These are phyloP conservation scores for Leccinum boreale DNA, from an alignment of 768 basidiomycete genomes.

Conservation along the genomic window DNA sequence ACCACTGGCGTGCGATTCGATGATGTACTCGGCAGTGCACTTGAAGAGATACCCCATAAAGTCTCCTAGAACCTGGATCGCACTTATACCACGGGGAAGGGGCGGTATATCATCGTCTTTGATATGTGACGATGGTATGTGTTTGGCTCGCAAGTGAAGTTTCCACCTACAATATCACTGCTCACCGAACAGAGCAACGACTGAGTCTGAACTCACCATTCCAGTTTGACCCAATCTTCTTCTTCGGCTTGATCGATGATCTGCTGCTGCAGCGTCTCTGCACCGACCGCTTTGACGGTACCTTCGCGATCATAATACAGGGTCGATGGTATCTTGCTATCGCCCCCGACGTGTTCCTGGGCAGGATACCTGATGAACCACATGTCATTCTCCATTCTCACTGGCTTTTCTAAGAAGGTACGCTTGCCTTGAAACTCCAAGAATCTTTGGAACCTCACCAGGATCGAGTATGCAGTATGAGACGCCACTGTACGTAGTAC, in stretches of 20 bases:
- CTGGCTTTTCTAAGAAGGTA: neutral
- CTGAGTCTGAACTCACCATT: conserved; percentile 30
- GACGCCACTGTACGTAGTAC: conserved; percentile 31
- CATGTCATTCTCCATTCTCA: neutral
- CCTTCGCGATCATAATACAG: conserved; percentile 46
- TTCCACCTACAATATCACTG: conserved; percentile 25
- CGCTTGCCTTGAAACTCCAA: conserved; percentile 25
- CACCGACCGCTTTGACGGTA: conserved; percentile 39
- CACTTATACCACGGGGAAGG: conserved; percentile 21
- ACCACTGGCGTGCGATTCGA: conserved; percentile 28
- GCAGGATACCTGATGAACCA: conserved; percentile 38
- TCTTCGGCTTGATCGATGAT: conserved; percentile 38
- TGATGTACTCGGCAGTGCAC: conserved; percentile 22
- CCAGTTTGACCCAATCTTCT: conserved; percentile 34
- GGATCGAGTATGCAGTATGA: conserved; percentile 37
- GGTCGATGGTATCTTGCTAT: conserved; percentile 48
- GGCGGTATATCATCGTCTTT: conserved; percentile 19
- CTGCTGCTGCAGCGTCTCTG: conserved; percentile 37
- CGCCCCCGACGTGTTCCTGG: conserved; percentile 43
- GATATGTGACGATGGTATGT: conserved; percentile 22
- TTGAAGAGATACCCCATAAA: conserved; percentile 28
- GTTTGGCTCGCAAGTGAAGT: conserved; percentile 34
- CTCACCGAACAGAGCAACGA: neutral
- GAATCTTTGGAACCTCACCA: conserved; percentile 31
- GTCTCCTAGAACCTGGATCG: conserved; percentile 22